Evolutionary conservation across 2,329 filamentous ascomycete genomes (phyloP).

Genomic region (Botrytis elliptica): DNA sequence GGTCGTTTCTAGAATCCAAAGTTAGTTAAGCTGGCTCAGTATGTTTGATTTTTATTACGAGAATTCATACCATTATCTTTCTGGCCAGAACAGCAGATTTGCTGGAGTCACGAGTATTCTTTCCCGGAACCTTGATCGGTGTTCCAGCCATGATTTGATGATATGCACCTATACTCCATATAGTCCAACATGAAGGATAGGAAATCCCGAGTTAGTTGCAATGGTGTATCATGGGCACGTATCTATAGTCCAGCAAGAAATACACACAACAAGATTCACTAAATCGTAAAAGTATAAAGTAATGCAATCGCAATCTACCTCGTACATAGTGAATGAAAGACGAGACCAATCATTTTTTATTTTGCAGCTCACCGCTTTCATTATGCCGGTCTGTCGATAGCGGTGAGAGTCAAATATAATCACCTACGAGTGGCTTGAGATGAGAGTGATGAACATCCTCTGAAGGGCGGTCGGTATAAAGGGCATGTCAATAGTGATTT

Average conservation of each 20-base stretch:
- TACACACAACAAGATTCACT: neutral
- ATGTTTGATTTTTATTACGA: neutral
- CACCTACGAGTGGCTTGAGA: neutral
- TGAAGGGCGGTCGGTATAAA: neutral
- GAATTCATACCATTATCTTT: slow-evolving; percentile 30
- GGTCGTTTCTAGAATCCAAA: slow-evolving; percentile 23
- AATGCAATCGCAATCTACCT: neutral
- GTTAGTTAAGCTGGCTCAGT: neutral
- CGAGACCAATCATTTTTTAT: neutral
- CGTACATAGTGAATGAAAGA: neutral
- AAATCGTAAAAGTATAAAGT: neutral
- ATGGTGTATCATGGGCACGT: neutral
- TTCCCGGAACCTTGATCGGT: slow-evolving; percentile 37
- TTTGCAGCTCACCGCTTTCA: neutral
- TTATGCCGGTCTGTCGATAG: neutral
- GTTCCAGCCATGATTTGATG: slow-evolving; percentile 32
- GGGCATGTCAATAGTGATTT: neutral
- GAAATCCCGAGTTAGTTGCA: neutral
- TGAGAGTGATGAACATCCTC: neutral
- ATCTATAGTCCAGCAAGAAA: neutral
- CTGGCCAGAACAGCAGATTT: slow-evolving; percentile 30
- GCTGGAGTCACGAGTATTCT: slow-evolving; percentile 30
- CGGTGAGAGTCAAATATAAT: neutral
- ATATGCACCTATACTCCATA: neutral
- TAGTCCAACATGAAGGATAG: neutral